Evolutionary conservation across 2,329 filamentous ascomycete genomes (phyloP), one percentile per base, ranked within the genome.

Genomic region (Xylariaceae sp.): DNA sequence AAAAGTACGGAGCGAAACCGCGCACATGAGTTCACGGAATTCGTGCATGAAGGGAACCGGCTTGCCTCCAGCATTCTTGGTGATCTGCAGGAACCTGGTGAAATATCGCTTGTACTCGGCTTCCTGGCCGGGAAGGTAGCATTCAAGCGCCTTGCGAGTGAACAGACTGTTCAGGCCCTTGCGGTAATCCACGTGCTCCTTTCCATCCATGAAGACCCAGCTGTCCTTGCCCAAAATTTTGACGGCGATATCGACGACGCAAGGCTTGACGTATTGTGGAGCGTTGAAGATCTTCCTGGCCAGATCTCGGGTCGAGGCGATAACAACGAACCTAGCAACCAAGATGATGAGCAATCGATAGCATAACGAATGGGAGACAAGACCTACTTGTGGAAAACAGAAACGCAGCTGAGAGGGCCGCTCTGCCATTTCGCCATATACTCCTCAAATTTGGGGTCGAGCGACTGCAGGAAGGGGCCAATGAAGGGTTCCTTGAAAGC

Each of bases 181-280:
- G 71, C 94, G 91, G 76, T 94, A 99, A 68, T 97, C 94, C 63
- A 96, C 89, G 67, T 99, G 94, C 40, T 85, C 84, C 75, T 91
- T 95, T 68, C 94, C 94, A 69, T 97, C 92, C 62, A 99, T 78
- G 75, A 97, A 97, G 19, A 97, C 94, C 90, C 91, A 99, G 77
- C 96, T 96, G 67, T 88, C 87, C 58, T 85, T 81, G 56, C 94
- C 89, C 50, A 99, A 84, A 49, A 99, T 87, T 77, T 97, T 97
- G 74, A 90, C 86, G 26, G 94, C 94, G 56, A 87, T 85, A 71
- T 97, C 92, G 60, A 99, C 94, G 59, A 99, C 91, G 68, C 91
- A 97, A 42, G 94, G 94, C 77, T 96, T 96, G 70, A 95, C 91
- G 68, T 86, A 97, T 50, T 76, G 71, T 30, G 94, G 94, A 26